Base-by-base conservation (phyloP, 2,329 filamentous ascomycete species). In the Clonostachys rosea region DNA sequence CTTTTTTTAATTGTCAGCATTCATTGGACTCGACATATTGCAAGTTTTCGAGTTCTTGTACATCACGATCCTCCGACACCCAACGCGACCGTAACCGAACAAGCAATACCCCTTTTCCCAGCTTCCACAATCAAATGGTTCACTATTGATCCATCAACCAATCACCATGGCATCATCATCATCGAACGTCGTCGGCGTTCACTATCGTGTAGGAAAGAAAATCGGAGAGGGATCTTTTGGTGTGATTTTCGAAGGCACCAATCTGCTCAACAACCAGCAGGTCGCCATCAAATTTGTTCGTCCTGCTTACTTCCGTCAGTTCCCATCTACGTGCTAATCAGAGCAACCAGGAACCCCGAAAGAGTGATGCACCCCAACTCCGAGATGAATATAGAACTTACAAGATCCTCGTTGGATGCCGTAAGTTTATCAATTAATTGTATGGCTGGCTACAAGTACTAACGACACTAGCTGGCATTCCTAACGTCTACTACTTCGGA, bases 401-500 rank as follows among this genome's bases (percentile, higher is more conserved):
- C 78, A 99, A 99, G 79, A 97, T 99, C 60, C 83, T 99, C 57
- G 94, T 97, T 56, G 94, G 94, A 66, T 99, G 94, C 77, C 92
- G 94, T 99, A 76, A 87, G 94, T 52, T 47, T 40, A 11, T 18
- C 34, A 40, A 9, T 20, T 14, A 9, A 8, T 30, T 18, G 16
- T 13, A 16, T 11, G 13, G 20, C 20, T 11, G 41, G 16, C 10
- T 36, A 8, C 10, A n/a, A 8, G 14, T n/a, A 13, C 59, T 58
- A 49, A 59, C 51, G 39, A 24, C 17, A 39, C 30, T 66, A 97
- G 92, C 92, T 61, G 94, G 94, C 61, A 97, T 99, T 58, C 94
- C 94, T 61, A 97, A 97, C 81, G 94, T 99, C 62, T 97, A 97
- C 75, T 99, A 97, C 73, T 99, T 97, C 59, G 94, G 94, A 52